Base-by-base conservation (phyloP, 2,329 filamentous ascomycete species). In the Diplodia corticola region DNA sequence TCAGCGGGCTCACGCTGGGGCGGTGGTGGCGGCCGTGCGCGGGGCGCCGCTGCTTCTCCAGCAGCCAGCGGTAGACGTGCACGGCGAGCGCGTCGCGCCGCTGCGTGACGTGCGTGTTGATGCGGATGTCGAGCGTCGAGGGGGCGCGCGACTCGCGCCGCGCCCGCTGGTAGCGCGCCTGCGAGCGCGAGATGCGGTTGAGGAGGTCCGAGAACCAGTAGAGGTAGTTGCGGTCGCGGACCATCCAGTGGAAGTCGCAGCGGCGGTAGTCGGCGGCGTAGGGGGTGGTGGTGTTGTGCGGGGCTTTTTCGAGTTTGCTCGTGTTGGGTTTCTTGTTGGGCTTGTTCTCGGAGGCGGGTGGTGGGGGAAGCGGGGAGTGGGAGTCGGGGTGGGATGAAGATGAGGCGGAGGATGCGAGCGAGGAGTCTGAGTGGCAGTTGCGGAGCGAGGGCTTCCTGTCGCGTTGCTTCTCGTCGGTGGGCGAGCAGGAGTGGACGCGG, bases 231-330 rank as follows among this genome's bases (percentile, higher is more conserved):
- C 81, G 80, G 54, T 87, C 84, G 24, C 84, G 83, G 0, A 87
- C 84, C 69, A 84, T 85, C 85, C 85, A 87, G 73, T 87, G 84
- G 67, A 87, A 86, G 70, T 87, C 85, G 1, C 86, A 81, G 4
- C 84, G 80, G 37, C 84, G 80, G 68, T 83, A 82, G 55, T 33
- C 24, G 24, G 76, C 69, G 1, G 75, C 71, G 35, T 78, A 80
- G 1, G 71, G 72, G 4, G 71, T 70, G 0, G 70, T 64, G 44
- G 0, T 0, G 69, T 28, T 10, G 30, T 7, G 12, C 1, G 30
- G 30, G 9, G 12, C 7, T n/a, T n/a, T n/a, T n/a, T n/a, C n/a
- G n/a, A n/a, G n/a, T n/a, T n/a, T n/a, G n/a, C n/a, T n/a, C n/a
- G n/a, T n/a, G n/a, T n/a, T n/a, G 30, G 30, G 30, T 33, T 33